phyloP scores from a whole-genome alignment of 768 basidiomycete genomes.

The Agrocybe chaxingu region DNA sequence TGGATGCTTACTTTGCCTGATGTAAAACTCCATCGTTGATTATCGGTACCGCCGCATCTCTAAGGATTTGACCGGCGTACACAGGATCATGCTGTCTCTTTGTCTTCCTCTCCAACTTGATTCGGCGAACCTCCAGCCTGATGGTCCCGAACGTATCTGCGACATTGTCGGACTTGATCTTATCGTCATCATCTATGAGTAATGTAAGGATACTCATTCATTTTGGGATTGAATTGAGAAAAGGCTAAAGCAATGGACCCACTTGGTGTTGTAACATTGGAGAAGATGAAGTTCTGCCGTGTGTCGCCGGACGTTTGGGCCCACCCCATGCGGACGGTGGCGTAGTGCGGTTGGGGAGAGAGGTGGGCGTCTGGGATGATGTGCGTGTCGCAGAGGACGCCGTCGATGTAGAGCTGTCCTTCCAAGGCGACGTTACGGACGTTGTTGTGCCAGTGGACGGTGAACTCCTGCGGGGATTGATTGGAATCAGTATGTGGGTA shows the following conservation, averaged over 20 bases:
- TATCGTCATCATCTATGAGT: too few relatives aligned
- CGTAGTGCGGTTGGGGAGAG: conserved; percentile 19
- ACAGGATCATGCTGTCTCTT: conserved; percentile 22
- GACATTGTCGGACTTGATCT: conserved; percentile 15
- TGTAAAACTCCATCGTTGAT: conserved; percentile 25
- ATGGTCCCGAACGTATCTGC: conserved; percentile 26
- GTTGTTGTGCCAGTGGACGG: conserved; percentile 24
- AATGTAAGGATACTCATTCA: neutral
- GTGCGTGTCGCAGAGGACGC: conserved; percentile 22
- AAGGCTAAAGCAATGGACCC: neutral
- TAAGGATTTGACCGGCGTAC: conserved; percentile 20
- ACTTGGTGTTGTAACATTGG: conserved; percentile 23
- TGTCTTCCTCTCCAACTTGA: conserved; percentile 19
- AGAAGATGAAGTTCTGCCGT: conserved; percentile 27
- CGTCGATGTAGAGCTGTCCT: conserved; percentile 21
- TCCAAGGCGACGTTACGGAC: conserved; percentile 18
- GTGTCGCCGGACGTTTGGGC: conserved; percentile 27
- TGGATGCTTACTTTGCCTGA: neutral
- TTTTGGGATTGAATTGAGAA: neutral
- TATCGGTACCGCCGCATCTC: conserved; percentile 28
- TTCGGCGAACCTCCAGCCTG: conserved; percentile 28
- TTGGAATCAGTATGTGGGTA: neutral
- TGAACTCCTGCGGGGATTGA: conserved; percentile 16
- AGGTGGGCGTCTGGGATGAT: conserved; percentile 20
- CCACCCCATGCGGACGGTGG: conserved; percentile 22